phyloP scores from a whole-genome alignment of 257 asterid species.

The Agastache rugosa region DNA sequence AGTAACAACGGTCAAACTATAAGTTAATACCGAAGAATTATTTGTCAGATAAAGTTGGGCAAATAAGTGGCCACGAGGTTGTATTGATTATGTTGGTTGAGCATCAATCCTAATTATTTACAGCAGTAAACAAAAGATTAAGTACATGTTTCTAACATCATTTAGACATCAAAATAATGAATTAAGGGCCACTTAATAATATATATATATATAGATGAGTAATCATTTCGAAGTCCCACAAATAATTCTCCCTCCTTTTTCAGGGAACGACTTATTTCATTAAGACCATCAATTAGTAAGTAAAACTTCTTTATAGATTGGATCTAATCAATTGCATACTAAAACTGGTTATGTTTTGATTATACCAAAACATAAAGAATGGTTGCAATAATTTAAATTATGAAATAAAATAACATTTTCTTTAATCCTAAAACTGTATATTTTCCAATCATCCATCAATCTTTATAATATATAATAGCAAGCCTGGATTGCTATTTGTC shows the following conservation, averaged over 20 bases:
- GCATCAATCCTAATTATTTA: constrained; percentile 41
- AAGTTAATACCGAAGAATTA: background rate
- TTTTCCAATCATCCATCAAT: background rate
- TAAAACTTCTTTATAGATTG: constrained; percentile 4
- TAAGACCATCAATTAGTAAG: constrained; percentile 19
- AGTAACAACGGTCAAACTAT: background rate
- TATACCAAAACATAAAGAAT: too few relatives aligned
- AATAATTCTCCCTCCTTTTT: constrained; percentile 13
- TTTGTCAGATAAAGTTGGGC: constrained; percentile 15
- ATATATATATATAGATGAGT: background rate
- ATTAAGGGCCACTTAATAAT: constrained; percentile 28
- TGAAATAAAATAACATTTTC: too few relatives aligned
- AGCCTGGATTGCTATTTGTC: too few relatives aligned
- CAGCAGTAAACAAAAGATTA: constrained; percentile 37
- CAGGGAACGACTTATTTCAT: constrained; percentile 2
- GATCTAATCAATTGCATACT: background rate
- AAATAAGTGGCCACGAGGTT: constrained; percentile 37
- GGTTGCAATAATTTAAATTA: too few relatives aligned
- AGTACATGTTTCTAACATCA: constrained; percentile 33
- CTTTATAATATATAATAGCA: too few relatives aligned
- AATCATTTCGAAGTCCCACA: constrained; percentile 31
- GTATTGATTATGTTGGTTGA: constrained; percentile 47
- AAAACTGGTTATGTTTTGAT: background rate
- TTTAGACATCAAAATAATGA: constrained; percentile 29
- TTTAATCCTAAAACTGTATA: background rate